Base-by-base conservation (phyloP, 768 basidiomycete species). In the Calvatia gigantea region DNA sequence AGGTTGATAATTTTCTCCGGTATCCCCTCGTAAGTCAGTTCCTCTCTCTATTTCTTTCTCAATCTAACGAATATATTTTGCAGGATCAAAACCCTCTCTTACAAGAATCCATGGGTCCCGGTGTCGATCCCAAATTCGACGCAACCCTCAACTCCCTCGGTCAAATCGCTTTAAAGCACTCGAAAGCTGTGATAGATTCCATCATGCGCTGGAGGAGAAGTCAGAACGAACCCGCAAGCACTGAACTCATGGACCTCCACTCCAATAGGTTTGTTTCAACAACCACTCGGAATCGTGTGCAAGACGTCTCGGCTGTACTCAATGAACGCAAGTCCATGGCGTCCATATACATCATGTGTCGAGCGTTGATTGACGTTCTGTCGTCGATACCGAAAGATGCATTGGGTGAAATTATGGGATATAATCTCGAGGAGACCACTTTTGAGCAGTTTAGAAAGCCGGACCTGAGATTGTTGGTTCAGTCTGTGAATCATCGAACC, bases 321-420 rank as follows among this genome's bases (percentile, higher is more conserved):
- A 80, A 77, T 54, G 90, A 90, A 66, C 84, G 87, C 28, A 86
- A 86, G 66, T 82, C 84, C n/a, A 77, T 95, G 3, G 87, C 91
- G 5, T 85, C 91, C 0, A 87, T 90, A 35, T 96, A 94, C 66
- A 84, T 98, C 64, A 87, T 93, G 84, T 94, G 91, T 64, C 83
- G 94, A 48, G 87, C 90, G 3, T 77, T 96, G 17, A 85, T 93
- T 25, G 84, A 82, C 1, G 82, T 94, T 11, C 79, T 95, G 52
- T 82, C 86, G 35, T 75, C 80, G 15, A 77, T 91, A 25, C 77
- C 87, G 1, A 87, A 87, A 64, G 91, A 93, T 60, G 84, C 85
- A 1, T 74, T 96, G 3, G 87, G 87, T 12, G 91, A 94, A 41
- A 72, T 81, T 0, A 71, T 91, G 57, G 94, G 92, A 0, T 83